Evolutionary conservation across 1,284 basidiomycete species (phyloP).

Genomic region (Apiotrichum siamense): DNA sequence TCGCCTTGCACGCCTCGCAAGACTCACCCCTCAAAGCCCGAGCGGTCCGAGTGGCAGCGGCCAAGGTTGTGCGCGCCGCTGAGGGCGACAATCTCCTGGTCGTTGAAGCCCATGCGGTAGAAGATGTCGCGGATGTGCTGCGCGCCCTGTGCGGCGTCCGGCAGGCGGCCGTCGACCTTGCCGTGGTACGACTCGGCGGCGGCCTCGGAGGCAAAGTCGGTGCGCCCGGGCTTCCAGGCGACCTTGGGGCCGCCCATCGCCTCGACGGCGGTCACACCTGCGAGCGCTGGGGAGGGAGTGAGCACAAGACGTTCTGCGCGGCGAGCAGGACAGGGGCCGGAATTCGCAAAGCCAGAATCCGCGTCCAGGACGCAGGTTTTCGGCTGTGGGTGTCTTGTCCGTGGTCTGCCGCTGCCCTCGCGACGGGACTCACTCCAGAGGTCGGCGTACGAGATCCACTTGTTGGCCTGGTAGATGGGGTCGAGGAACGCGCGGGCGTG

Average conservation of each 20-base stretch:
- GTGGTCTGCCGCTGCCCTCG: no score
- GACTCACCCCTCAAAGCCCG: slow-evolving; percentile 49
- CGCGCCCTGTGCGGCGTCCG: slow-evolving; percentile 51
- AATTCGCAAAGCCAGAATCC: no score
- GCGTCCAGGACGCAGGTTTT: no score
- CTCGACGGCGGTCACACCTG: slow-evolving; percentile 51
- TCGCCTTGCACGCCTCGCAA: background rate
- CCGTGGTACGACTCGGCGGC: slow-evolving; percentile 44
- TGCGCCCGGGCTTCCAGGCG: slow-evolving; percentile 51
- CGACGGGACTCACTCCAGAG: slow-evolving; percentile 46
- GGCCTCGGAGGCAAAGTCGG: slow-evolving; percentile 48
- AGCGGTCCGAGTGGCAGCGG: slow-evolving; percentile 50
- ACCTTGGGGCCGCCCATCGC: slow-evolving; percentile 51
- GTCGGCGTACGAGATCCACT: slow-evolving; percentile 53
- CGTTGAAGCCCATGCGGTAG: slow-evolving; percentile 53
- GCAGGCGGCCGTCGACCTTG: slow-evolving; percentile 46
- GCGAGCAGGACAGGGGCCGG: no score
- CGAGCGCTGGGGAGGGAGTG: no score
- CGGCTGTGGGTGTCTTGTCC: no score
- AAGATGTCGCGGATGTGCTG: slow-evolving; percentile 52
- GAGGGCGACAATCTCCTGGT: slow-evolving; percentile 55
- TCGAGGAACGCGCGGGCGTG: slow-evolving; percentile 52
- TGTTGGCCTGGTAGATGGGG: slow-evolving; percentile 51
- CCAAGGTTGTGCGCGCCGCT: slow-evolving; percentile 54
- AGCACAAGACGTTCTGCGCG: no score